Base-by-base conservation (phyloP, 306 rosid species). In the Sechiopsis laciniata region DNA sequence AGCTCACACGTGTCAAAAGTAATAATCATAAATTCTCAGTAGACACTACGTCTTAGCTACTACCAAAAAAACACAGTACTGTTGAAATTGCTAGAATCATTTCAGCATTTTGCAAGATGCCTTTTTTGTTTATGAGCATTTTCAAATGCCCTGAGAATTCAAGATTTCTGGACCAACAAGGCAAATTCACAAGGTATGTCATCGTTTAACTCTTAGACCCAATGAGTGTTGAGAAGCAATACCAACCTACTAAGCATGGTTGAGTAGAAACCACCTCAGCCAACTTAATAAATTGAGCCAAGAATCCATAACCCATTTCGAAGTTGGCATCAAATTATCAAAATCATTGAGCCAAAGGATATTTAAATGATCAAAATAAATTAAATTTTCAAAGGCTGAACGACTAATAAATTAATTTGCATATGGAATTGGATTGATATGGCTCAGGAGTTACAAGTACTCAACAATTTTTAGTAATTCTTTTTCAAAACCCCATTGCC, bases 401-500 rank as follows among this genome's bases (percentile, higher is more conserved):
- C 55, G 37, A 9, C 37, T 45, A 40, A 64, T 45, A 19, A 45
- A 19, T 20, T 20, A 20, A 48, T 45, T 46, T 64, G 16, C 54
- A 42, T 6, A 20, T 13, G 72, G 60, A 21, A 15, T 16, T 59
- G 14, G 1, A 70, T 70, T 15, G 60, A 51, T 14, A 8, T 22
- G 22, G 46, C 22, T 70, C 45, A 24, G 45, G 73, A 69, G 37
- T 13, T 46, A 22, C 10, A 51, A 24, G 24, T 70, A 51, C 20
- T 66, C 45, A 70, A 51, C 15, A 50, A 22, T 14, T 6, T 42
- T 42, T 24, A 46, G 20, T 0, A 19, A 46, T 45, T 12, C 19
- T 45, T 66, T 67, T 46, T 20, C 73, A 13, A 46, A 26, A 20
- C 73, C 73, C 42, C 20, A 11, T 67, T 46, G 46, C 48, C 53